Conservation (phyloP, 306 rosid genomes). For the Rubus idaeus region DNA sequence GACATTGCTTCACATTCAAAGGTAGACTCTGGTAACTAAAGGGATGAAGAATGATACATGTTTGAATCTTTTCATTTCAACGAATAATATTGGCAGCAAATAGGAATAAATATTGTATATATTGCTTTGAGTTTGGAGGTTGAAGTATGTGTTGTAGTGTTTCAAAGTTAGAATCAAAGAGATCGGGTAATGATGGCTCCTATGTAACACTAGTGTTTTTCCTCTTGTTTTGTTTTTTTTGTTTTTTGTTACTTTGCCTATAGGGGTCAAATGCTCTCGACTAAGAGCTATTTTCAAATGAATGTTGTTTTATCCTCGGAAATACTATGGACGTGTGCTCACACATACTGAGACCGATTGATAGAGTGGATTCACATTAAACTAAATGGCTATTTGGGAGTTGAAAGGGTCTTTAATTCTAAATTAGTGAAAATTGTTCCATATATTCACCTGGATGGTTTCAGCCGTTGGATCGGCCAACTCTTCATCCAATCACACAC, state of each 20-base stretch:
- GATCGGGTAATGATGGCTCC: not conserved
- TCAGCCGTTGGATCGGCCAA: no score
- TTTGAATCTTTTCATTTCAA: not conserved
- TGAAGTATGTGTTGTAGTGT: not conserved
- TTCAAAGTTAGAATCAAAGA: not conserved
- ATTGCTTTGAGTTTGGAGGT: not conserved
- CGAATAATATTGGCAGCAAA: not conserved
- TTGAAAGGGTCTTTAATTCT: no score
- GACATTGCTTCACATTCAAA: slow-evolving; percentile 53
- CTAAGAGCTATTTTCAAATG: no score
- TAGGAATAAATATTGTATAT: not conserved
- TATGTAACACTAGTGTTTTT: not conserved
- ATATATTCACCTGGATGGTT: no score
- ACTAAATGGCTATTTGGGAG: no score
- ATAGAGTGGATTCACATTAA: no score
- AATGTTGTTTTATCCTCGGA: no score
- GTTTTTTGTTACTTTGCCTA: not conserved
- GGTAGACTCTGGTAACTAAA: slow-evolving; percentile 20
- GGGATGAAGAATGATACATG: not conserved
- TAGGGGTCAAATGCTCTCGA: no score
- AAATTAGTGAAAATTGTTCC: no score
- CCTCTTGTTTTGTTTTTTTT: not conserved
- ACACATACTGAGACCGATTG: no score
- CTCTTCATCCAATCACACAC: no score
- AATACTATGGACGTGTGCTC: no score